These are phyloP conservation scores for Graphium sp. DNA, from an alignment of 2,329 filamentous ascomycete species.

Conservation along the genomic window DNA sequence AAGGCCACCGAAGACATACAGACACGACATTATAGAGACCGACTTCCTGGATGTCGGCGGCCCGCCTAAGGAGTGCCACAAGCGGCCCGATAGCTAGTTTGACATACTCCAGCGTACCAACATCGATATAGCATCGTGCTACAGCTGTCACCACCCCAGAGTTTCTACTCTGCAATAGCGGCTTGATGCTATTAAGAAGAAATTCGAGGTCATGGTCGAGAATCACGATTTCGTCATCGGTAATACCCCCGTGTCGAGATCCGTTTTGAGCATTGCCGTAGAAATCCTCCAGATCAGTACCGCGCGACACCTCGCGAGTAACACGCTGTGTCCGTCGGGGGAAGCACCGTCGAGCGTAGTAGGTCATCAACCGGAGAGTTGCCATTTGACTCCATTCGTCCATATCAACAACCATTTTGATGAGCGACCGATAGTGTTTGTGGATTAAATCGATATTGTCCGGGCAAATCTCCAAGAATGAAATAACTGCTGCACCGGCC, in stretches of 20 bases:
- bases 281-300: slow-evolving; percentile 48
- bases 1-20: slow-evolving; percentile 63
- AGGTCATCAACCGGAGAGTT: slow-evolving; percentile 62
- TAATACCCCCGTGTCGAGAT: slow-evolving; percentile 24
- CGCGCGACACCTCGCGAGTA: slow-evolving; percentile 17
- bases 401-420: slow-evolving; percentile 93
- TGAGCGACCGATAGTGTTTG: slow-evolving; percentile 68
- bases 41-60: slow-evolving; percentile 76
- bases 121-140: slow-evolving; percentile 65
- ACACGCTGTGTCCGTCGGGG: slow-evolving; percentile 48
- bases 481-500: slow-evolving; percentile 79
- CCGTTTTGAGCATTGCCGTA: slow-evolving; percentile 44
- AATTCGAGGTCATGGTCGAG: slow-evolving; percentile 72
- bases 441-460: slow-evolving; percentile 80
- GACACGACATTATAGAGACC: slow-evolving; percentile 90
- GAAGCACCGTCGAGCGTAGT: slow-evolving; percentile 79
- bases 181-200: slow-evolving; percentile 61
- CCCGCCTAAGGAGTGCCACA: slow-evolving; percentile 67
- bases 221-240: slow-evolving; percentile 35
- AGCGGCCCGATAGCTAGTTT: slow-evolving; percentile 65
- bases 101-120: slow-evolving; percentile 67
- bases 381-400: slow-evolving; percentile 95
- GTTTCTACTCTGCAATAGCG: slow-evolving; percentile 84
- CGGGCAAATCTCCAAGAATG: slow-evolving; percentile 80
- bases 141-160: slow-evolving; percentile 84